A percentile compares a stretch with the other conserved stretches of the same genome.
These are phyloP conservation scores for Zygosaccharomyces sapae DNA, from an alignment of 1,139 yeast genomes.

Conservation along the genomic window DNA sequence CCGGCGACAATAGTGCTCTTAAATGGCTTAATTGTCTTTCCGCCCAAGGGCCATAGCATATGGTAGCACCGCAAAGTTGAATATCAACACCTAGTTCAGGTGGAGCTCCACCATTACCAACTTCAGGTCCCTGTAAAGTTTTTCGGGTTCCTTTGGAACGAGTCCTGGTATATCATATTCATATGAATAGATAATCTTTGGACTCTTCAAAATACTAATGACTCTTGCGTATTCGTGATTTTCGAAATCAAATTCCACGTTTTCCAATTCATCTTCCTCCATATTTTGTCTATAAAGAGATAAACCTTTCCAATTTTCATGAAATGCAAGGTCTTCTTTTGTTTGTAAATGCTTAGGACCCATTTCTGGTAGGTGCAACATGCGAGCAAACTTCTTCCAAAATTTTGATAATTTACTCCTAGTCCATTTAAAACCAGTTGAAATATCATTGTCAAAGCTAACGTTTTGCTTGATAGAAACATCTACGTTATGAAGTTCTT, in stretches of 20 bases:
- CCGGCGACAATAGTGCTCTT: conserved; percentile 66
- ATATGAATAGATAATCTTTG: conserved; percentile 50
- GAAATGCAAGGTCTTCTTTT: conserved; percentile 43
- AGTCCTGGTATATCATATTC: conserved; percentile 70
- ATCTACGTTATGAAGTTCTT: conserved; percentile 39
- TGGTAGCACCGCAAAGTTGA: conserved; percentile 55
- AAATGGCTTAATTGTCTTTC: conserved; percentile 73
- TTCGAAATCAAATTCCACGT: conserved; percentile 31
- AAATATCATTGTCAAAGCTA: conserved; percentile 41
- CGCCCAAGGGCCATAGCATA: conserved; percentile 95
- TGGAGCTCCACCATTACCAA: conserved; percentile 51
- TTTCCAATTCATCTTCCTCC: conserved; percentile 25
- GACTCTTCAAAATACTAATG: conserved; percentile 68
- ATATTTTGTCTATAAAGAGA: conserved; percentile 37
- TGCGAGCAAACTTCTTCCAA: conserved; percentile 23
- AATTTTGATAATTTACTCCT: conserved; percentile 23
- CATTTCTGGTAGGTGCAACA: conserved; percentile 18
- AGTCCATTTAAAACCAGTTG: conserved; percentile 22
- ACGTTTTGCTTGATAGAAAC: conserved; percentile 68
- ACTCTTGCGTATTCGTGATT: conserved; percentile 77
- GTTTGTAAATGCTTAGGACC: conserved; percentile 19
- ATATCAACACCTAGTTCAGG: conserved; percentile 70
- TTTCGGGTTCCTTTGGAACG: conserved; percentile 43
- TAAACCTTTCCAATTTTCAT: conserved; percentile 45
- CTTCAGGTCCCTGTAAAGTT: conserved; percentile 43